phyloP scores from a whole-genome alignment of 495 filamentous ascomycete species.

The Neurospora pannonica region DNA sequence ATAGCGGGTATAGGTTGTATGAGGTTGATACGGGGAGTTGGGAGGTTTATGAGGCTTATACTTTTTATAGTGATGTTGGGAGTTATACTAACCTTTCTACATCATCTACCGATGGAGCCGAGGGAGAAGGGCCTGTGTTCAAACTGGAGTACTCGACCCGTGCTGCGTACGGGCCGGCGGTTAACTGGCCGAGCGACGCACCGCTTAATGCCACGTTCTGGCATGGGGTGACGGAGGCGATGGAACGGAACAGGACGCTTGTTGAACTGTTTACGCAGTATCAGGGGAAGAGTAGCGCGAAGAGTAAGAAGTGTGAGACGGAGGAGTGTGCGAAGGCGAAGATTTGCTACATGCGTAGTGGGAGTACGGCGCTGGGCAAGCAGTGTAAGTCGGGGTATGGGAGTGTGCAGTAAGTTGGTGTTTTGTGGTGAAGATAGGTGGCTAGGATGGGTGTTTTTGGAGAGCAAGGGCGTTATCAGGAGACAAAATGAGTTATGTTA shows the following conservation, averaged over 20 bases:
- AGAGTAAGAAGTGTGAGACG: conserved; percentile 43
- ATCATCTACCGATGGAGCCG: not conserved
- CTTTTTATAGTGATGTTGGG: conserved; percentile 44
- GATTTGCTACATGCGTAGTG: conserved; percentile 53
- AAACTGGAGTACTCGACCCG: conserved; percentile 49
- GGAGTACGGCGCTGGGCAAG: conserved; percentile 41
- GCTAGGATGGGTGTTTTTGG: not conserved
- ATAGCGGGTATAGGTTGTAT: conserved; percentile 46
- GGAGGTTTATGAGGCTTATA: conserved; percentile 37
- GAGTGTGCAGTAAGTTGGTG: conserved; percentile 9
- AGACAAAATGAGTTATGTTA: not conserved
- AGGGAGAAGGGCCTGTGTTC: conserved; percentile 33
- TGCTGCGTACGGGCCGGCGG: conserved; percentile 38
- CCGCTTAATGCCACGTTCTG: conserved; percentile 51
- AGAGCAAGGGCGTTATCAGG: not conserved
- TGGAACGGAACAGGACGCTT: conserved; percentile 42
- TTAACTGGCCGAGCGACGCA: conserved; percentile 34
- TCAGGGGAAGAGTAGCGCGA: conserved; percentile 44
- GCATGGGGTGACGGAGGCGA: conserved; percentile 49
- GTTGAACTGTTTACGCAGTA: conserved; percentile 42
- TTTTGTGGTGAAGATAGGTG: not conserved
- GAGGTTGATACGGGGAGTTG: conserved; percentile 47
- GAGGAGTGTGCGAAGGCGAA: conserved; percentile 42
- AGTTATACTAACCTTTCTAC: conserved; percentile 10
- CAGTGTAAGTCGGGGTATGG: conserved; percentile 43